These are phyloP conservation scores for Komagataella pseudopastoris DNA, from an alignment of 805 yeast genomes.

Conservation along the genomic window DNA sequence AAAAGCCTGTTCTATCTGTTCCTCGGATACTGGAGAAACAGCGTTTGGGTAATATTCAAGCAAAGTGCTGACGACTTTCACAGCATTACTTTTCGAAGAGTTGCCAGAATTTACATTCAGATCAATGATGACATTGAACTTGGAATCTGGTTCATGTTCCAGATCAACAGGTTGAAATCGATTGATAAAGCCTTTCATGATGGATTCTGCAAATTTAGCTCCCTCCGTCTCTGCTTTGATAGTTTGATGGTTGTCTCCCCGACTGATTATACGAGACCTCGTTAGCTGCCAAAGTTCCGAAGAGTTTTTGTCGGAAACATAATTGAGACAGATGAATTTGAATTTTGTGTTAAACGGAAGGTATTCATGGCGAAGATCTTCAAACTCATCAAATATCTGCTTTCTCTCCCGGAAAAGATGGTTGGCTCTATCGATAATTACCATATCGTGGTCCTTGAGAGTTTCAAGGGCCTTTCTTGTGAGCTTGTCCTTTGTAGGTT, in stretches of 20 bases:
- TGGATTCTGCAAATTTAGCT: slow-evolving; percentile 33
- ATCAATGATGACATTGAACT: slow-evolving; percentile 54
- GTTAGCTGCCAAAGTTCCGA: slow-evolving; percentile 38
- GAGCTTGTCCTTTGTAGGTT: slow-evolving; percentile 32
- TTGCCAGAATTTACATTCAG: slow-evolving; percentile 27
- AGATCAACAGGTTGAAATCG: slow-evolving; percentile 51
- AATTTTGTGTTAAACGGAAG: slow-evolving; percentile 22
- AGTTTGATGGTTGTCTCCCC: slow-evolving; percentile 88
- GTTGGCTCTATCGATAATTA: slow-evolving; percentile 76
- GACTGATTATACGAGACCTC: slow-evolving; percentile 35
- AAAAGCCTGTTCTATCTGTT: slow-evolving; percentile 32
- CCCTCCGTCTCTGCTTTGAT: slow-evolving; percentile 42
- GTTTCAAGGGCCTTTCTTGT: slow-evolving; percentile 30
- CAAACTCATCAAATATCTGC: slow-evolving; percentile 44
- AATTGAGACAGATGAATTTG: slow-evolving; percentile 57
- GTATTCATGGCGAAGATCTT: slow-evolving; percentile 17
- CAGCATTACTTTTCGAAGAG: slow-evolving; percentile 38
- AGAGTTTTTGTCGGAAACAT: slow-evolving; percentile 23
- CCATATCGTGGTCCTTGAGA: slow-evolving; percentile 30
- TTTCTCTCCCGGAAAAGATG: slow-evolving; percentile 58
- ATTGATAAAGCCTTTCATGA: slow-evolving; percentile 63
- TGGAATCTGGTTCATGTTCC: slow-evolving; percentile 39
- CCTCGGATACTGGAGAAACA: slow-evolving; percentile 20
- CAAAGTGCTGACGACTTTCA: slow-evolving; percentile 19
- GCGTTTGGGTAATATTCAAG: slow-evolving; percentile 10